A percentile compares a stretch with the other conserved stretches of the same genome.
These are phyloP conservation scores for Aureobasidium sp. DNA, from an alignment of 2,329 filamentous ascomycete species.

Conservation along the genomic window DNA sequence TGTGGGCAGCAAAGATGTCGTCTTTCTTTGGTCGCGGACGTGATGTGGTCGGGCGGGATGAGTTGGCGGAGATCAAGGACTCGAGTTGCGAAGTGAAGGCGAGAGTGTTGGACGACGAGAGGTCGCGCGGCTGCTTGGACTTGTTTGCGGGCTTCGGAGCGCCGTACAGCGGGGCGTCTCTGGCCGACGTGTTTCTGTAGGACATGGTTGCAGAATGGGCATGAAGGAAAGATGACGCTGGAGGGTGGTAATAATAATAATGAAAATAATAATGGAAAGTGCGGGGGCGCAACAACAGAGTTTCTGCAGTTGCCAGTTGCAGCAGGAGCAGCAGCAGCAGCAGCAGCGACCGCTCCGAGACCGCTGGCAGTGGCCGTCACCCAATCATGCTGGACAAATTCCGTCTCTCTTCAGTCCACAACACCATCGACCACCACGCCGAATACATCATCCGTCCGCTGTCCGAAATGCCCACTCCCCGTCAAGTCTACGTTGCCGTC, in stretches of 20 bases:
- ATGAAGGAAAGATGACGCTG: not conserved
- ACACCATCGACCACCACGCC: not conserved
- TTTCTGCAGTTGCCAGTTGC: not conserved
- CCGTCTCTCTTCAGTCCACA: not conserved
- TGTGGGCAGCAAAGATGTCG: slow-evolving; percentile 62
- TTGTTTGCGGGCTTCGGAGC: slow-evolving; percentile 60
- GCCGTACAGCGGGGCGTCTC: slow-evolving; percentile 69
- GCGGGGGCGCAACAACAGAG: too few species aligned
- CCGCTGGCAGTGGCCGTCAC: not conserved
- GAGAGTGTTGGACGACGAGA: slow-evolving; percentile 63
- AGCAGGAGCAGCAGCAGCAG: not conserved
- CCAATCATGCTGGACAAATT: not conserved
- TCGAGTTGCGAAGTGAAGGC: slow-evolving; percentile 85
- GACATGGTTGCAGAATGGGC: not conserved
- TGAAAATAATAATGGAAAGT: too few species aligned
- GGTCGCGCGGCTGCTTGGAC: slow-evolving; percentile 50
- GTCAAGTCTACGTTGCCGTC: slow-evolving; percentile 43
- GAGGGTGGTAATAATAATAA: not conserved
- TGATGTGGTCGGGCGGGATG: slow-evolving; percentile 35
- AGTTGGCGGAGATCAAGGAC: slow-evolving; percentile 58
- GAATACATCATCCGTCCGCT: not conserved
- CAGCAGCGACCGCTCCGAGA: not conserved
- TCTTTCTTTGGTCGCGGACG: slow-evolving; percentile 55
- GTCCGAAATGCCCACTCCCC: slow-evolving; percentile 35
- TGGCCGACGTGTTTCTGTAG: slow-evolving; percentile 21